Conservation (phyloP, 805 yeast species). For the Candida chauliodis region DNA sequence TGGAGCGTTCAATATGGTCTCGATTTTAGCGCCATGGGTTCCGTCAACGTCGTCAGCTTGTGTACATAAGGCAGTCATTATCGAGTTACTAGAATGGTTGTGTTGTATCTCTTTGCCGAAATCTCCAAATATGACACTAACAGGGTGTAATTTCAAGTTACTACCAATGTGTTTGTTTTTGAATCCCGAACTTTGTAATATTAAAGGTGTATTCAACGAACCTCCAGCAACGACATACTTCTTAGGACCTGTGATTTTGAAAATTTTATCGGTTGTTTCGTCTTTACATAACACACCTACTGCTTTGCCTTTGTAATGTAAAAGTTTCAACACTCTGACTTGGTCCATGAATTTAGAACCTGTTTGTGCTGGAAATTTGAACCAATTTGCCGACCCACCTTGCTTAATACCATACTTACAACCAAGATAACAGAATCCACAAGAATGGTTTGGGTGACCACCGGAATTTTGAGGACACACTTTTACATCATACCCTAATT, state of each 20-base stretch:
- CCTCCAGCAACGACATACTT: slow-evolving; percentile 47
- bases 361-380: slow-evolving; percentile 40
- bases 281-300: slow-evolving; percentile 41
- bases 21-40: slow-evolving; percentile 51
- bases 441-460: slow-evolving; percentile 37
- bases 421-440: slow-evolving; percentile 49
- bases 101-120: slow-evolving; percentile 31
- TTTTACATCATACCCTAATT: slow-evolving; percentile 41
- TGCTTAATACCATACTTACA: slow-evolving; percentile 50
- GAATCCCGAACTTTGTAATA: slow-evolving; percentile 48
- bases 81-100: slow-evolving; percentile 38
- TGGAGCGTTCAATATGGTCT: slow-evolving; percentile 46
- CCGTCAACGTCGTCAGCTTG: slow-evolving; percentile 51
- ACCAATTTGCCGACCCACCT: slow-evolving; percentile 51
- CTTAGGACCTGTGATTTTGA: slow-evolving; percentile 44
- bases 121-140: slow-evolving; percentile 36
- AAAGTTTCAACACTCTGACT: slow-evolving; percentile 36
- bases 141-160: slow-evolving; percentile 52
- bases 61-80: slow-evolving; percentile 47
- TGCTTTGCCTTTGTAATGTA: slow-evolving; percentile 42
- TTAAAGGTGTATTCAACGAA: slow-evolving; percentile 45
- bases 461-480: slow-evolving; percentile 49
- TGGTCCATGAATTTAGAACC: slow-evolving; percentile 47
- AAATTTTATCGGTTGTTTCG: slow-evolving; percentile 22
- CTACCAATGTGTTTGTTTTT: slow-evolving; percentile 48